Evolutionary conservation across 2,329 filamentous ascomycete genomes (phyloP).

Genomic region (Dactylellina leptospora): DNA sequence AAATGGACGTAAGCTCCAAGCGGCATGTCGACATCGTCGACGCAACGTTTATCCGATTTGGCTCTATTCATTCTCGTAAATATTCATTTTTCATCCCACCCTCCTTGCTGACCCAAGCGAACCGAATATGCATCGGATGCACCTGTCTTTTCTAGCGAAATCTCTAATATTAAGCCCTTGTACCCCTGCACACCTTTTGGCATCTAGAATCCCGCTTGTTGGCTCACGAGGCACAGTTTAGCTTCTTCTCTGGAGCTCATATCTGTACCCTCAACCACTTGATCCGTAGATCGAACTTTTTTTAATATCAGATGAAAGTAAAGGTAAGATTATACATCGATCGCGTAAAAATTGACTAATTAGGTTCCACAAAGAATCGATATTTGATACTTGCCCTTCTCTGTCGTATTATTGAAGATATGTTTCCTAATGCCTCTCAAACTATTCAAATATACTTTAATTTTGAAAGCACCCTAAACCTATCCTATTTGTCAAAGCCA

Average conservation of each 20-base stretch:
- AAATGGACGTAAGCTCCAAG: constrained; percentile 7
- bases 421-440: too few species aligned
- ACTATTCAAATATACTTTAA: too few species aligned
- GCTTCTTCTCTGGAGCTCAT: too few species aligned
- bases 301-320: too few species aligned
- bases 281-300: too few species aligned
- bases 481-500: constrained; percentile 6
- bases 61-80: background rate
- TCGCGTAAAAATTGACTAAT: too few species aligned
- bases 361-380: too few species aligned
- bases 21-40: constrained; percentile 33
- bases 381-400: too few species aligned
- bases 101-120: constrained; percentile 4
- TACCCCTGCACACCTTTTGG: background rate
- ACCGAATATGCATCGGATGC: constrained; percentile 21
- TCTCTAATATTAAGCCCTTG: background rate
- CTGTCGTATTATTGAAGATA: too few species aligned
- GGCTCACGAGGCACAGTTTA: background rate
- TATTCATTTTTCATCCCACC: constrained; percentile 30
- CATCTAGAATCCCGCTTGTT: background rate
- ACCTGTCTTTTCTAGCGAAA: constrained; percentile 44
- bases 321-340: too few species aligned
- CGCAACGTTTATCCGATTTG: constrained; percentile 40
- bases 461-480: too few species aligned
- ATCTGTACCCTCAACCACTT: too few species aligned